A percentile compares a stretch with the other conserved stretches of the same genome.
Conservation (phyloP, 768 basidiomycete species). For the Russula griseocarnosa region DNA sequence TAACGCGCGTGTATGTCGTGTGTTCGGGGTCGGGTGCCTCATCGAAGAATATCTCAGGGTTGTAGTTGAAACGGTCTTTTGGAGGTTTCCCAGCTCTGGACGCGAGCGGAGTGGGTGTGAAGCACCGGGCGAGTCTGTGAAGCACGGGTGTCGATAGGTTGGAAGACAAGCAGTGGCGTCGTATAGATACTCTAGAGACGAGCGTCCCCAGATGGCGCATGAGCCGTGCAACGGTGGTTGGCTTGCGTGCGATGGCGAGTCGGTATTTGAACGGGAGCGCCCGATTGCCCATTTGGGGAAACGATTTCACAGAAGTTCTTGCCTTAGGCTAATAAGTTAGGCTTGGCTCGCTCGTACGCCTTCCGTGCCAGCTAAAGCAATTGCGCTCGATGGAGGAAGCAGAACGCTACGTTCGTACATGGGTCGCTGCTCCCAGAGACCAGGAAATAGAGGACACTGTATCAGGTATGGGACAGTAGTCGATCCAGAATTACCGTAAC, state of each 20-base stretch:
- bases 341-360: not conserved
- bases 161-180: constrained; percentile 7
- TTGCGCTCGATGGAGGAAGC: constrained; percentile 31
- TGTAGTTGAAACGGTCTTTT: constrained; percentile 76
- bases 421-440: constrained; percentile 31
- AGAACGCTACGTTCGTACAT: constrained; percentile 33
- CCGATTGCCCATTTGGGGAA: not conserved
- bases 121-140: not conserved
- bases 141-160: not conserved
- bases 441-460: constrained; percentile 32
- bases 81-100: constrained; percentile 1
- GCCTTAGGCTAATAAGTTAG: no score
- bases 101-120: constrained; percentile 14
- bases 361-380: not conserved
- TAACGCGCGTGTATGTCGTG: constrained; percentile 53
- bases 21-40: constrained; percentile 44
- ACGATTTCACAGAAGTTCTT: not conserved
- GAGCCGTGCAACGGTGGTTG: constrained; percentile 7
- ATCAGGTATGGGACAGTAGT: constrained; percentile 26
- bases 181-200: constrained; percentile 13
- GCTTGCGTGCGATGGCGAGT: not conserved
- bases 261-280: constrained; percentile 13
- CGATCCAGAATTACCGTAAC: not conserved
- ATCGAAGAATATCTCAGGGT: constrained; percentile 54
- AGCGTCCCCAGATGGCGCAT: constrained; percentile 26